Percentiles rank a stretch among this genome's conserved stretches.
These are phyloP conservation scores for Gymnopus androsaceus DNA, from an alignment of 1,284 basidiomycete species.

Conservation along the genomic window DNA sequence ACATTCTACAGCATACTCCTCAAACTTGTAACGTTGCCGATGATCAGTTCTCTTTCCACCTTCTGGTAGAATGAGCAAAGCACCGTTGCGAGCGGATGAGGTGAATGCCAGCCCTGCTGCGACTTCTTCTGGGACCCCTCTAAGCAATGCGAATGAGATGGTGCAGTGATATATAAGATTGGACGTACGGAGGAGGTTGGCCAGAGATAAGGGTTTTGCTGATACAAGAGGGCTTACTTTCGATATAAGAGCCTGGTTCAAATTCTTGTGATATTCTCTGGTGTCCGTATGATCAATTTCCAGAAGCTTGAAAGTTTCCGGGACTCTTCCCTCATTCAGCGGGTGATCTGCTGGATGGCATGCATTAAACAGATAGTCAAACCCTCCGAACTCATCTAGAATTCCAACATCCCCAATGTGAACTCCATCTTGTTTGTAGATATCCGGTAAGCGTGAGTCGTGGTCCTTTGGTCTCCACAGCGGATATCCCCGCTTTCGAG, in stretches of 20 bases:
- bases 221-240: background rate
- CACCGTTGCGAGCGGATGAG: background rate
- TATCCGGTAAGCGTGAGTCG: background rate
- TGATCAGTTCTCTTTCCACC: slow-evolving; percentile 1
- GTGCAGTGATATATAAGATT: too few relatives aligned
- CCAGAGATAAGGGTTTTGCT: background rate
- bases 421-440: background rate
- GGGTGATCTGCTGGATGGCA: slow-evolving; percentile 3
- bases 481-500: background rate
- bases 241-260: background rate
- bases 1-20: background rate
- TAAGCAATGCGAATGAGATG: background rate
- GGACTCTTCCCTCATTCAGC: background rate
- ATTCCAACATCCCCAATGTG: slow-evolving; percentile 11
- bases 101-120: background rate
- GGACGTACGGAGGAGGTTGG: background rate
- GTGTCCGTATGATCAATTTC: background rate
- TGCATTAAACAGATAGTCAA: slow-evolving; percentile 11
- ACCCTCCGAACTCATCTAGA: background rate
- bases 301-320: background rate
- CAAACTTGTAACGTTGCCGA: background rate
- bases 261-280: background rate
- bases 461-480: slow-evolving; percentile 2
- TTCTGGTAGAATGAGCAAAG: slow-evolving; percentile 6
- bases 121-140: background rate